A percentile compares a stretch with the other conserved stretches of the same genome.
Evolutionary conservation across 2,329 filamentous ascomycete species (phyloP).

Genomic region (Apiospora sp.): DNA sequence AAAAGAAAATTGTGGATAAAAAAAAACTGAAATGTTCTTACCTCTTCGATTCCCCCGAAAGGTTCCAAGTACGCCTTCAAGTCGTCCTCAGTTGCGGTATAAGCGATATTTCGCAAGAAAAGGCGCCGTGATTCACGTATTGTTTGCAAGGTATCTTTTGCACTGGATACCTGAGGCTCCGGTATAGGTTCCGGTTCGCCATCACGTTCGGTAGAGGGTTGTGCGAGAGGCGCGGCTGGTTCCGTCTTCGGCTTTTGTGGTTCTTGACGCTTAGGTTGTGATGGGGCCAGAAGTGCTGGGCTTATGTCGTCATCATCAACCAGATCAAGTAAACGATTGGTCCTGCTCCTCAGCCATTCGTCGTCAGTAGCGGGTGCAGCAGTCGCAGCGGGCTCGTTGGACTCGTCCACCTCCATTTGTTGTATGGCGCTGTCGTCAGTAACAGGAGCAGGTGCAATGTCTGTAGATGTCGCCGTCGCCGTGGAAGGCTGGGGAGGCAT

Average conservation of each 20-base stretch:
- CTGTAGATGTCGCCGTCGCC: not conserved
- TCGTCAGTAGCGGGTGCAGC: slow-evolving; percentile 69
- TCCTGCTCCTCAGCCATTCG: slow-evolving; percentile 91
- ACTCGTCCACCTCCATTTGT: slow-evolving; percentile 18
- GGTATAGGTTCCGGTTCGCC: slow-evolving; percentile 28
- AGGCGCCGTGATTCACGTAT: slow-evolving; percentile 79
- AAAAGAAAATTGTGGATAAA: slow-evolving; percentile 23
- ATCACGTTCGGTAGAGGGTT: slow-evolving; percentile 25
- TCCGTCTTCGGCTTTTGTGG: not conserved
- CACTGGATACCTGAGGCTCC: slow-evolving; percentile 42
- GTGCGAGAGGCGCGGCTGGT: not conserved
- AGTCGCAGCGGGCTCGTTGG: slow-evolving; percentile 3
- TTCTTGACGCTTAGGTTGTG: not conserved
- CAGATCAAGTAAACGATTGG: slow-evolving; percentile 84
- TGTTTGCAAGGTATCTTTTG: slow-evolving; percentile 59
- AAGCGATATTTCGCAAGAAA: slow-evolving; percentile 90
- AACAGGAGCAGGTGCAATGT: not conserved
- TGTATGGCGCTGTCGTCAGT: not conserved
- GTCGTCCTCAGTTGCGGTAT: slow-evolving; percentile 79
- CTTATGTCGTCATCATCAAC: slow-evolving; percentile 73
- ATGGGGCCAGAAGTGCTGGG: not conserved
- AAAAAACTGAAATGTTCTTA: slow-evolving; percentile 59
- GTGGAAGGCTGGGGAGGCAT: not conserved
- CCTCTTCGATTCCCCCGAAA: slow-evolving; percentile 85
- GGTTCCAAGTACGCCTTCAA: slow-evolving; percentile 74